A percentile compares a stretch with the other conserved stretches of the same genome.
Conservation (phyloP, 2,329 filamentous ascomycete genomes). For the Trichoderma pleuroti region DNA sequence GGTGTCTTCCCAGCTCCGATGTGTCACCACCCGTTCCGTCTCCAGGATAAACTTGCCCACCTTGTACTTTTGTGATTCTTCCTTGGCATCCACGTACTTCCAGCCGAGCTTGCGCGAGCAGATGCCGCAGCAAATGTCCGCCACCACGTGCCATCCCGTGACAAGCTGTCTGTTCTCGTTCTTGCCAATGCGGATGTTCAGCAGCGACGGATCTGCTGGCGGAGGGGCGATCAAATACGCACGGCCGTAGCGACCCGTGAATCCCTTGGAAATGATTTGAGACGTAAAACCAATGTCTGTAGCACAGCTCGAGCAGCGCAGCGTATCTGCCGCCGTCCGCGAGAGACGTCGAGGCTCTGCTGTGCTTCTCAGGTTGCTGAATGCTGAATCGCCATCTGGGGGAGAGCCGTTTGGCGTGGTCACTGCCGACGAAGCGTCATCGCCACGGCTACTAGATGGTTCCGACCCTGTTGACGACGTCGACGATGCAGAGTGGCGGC, state of each 20-base stretch:
- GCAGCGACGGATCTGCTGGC: conserved; percentile 32
- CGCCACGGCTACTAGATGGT: conserved; percentile 17
- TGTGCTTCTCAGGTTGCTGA: not conserved
- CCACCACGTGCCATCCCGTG: conserved; percentile 61
- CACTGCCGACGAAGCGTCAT: conserved; percentile 28
- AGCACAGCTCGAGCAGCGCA: conserved; percentile 57
- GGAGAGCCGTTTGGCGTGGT: conserved; percentile 31
- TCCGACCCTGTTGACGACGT: conserved; percentile 19
- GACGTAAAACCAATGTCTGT: conserved; percentile 58
- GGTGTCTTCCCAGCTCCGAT: conserved; percentile 49
- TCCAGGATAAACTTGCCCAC: conserved; percentile 67
- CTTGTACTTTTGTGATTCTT: conserved; percentile 61
- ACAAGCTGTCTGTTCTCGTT: conserved; percentile 55
- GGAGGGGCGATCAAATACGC: conserved; percentile 56
- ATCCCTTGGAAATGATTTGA: conserved; percentile 63
- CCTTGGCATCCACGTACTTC: conserved; percentile 64
- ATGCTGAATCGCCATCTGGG: conserved; percentile 20
- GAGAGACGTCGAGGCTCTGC: conserved; percentile 31
- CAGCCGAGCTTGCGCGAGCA: conserved; percentile 60
- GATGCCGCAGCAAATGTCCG: conserved; percentile 57
- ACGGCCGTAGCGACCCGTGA: conserved; percentile 62
- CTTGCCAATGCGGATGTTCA: conserved; percentile 55
- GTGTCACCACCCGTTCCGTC: conserved; percentile 52
- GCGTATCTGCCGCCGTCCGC: conserved; percentile 49
- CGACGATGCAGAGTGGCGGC: conserved; percentile 36